Evolutionary conservation across 2,329 filamentous ascomycete genomes (phyloP).

Genomic region (Emergomyces pasteurianus): DNA sequence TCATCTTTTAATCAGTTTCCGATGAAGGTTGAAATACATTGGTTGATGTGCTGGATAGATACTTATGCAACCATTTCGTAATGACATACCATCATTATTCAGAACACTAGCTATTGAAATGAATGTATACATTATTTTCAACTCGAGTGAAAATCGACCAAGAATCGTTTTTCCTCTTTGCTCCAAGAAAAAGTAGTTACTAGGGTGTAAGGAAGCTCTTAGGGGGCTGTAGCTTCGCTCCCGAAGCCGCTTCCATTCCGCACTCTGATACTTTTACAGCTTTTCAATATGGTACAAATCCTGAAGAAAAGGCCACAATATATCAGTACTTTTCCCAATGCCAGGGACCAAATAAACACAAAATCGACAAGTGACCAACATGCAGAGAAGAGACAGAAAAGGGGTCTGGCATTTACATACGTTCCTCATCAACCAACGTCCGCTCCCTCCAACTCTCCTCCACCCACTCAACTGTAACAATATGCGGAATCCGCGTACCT

Average conservation of each 20-base stretch:
- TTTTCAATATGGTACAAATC: background rate
- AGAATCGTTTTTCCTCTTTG: too few relatives aligned
- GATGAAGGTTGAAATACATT: too few relatives aligned
- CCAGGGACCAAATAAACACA: background rate
- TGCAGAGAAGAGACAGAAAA: background rate
- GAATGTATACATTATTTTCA: background rate
- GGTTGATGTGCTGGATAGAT: too few relatives aligned
- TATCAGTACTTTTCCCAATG: background rate
- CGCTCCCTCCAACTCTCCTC: conserved; percentile 66
- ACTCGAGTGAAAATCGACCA: background rate
- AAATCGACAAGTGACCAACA: background rate
- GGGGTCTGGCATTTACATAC: conserved; percentile 16
- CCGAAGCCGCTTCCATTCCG: background rate
- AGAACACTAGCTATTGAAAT: background rate
- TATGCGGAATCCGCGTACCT: conserved; percentile 46
- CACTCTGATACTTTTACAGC: background rate
- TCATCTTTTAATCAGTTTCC: too few relatives aligned
- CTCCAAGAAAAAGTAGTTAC: background rate
- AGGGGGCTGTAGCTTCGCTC: too few relatives aligned
- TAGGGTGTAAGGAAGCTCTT: background rate
- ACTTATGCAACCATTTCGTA: too few relatives aligned
- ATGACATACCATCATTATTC: background rate
- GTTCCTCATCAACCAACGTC: conserved; percentile 70
- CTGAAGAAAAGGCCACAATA: background rate
- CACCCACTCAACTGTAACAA: conserved; percentile 63